A percentile compares a stretch with the other conserved stretches of the same genome.
These are phyloP conservation scores for Protomyces arabidopsidicola DNA, from an alignment of 1,139 yeast species.

Conservation along the genomic window DNA sequence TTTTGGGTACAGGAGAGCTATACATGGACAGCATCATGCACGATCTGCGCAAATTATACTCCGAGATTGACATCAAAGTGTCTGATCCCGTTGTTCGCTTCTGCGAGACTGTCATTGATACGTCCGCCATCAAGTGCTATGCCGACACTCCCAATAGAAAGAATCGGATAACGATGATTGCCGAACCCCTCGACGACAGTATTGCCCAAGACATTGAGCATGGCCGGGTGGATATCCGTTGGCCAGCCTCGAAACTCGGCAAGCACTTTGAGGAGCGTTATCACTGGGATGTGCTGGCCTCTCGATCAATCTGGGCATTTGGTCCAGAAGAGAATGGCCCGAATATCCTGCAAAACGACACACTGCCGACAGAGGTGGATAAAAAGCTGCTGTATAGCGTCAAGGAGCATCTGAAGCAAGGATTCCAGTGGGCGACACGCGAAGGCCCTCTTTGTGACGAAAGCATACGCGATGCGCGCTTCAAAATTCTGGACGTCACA, in stretches of 20 bases:
- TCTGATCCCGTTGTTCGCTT: slow-evolving; percentile 81
- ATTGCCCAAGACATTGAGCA: slow-evolving; percentile 56
- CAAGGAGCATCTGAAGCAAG: slow-evolving; percentile 59
- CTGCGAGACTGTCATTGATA: slow-evolving; percentile 67
- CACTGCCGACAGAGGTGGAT: slow-evolving; percentile 67
- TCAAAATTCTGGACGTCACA: slow-evolving; percentile 62
- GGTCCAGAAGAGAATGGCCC: slow-evolving; percentile 58
- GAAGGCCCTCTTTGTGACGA: slow-evolving; percentile 94
- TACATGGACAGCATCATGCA: slow-evolving; percentile 79
- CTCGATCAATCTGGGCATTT: slow-evolving; percentile 77
- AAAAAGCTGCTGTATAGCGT: slow-evolving; percentile 48
- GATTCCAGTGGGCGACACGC: slow-evolving; percentile 75
- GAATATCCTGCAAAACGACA: slow-evolving; percentile 70
- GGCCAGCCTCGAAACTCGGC: slow-evolving; percentile 47
- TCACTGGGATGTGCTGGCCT: slow-evolving; percentile 78
- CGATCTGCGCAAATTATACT: slow-evolving; percentile 61
- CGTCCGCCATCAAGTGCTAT: slow-evolving; percentile 63
- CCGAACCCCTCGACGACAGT: slow-evolving; percentile 65
- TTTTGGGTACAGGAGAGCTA: slow-evolving; percentile 81
- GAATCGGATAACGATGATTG: slow-evolving; percentile 62
- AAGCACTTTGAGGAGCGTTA: slow-evolving; percentile 55
- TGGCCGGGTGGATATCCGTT: slow-evolving; percentile 45
- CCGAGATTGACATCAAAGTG: slow-evolving; percentile 68
- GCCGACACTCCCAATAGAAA: slow-evolving; percentile 54
- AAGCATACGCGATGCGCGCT: slow-evolving; percentile 64